Percentiles rank a stretch among this genome's conserved stretches.
Evolutionary conservation across 2,329 filamentous ascomycete species (phyloP).

Genomic region (Drechmeria coniospora): DNA sequence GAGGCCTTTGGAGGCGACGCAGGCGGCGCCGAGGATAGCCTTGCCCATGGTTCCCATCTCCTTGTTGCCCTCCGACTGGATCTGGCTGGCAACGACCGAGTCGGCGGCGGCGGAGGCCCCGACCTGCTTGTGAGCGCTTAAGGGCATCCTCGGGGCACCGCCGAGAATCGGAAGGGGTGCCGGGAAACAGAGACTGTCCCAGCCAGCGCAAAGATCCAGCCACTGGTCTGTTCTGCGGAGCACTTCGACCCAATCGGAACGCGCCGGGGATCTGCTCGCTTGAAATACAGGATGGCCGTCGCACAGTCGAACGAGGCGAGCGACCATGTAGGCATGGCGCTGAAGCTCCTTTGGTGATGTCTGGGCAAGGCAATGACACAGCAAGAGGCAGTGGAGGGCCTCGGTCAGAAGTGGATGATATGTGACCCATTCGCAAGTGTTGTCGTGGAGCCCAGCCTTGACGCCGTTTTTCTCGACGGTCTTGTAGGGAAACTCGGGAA

Average conservation of each 20-base stretch:
- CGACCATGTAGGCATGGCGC: slow-evolving; percentile 70
- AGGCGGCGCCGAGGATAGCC: background rate
- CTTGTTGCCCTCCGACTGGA: too few species aligned
- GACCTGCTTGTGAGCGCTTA: slow-evolving; percentile 8
- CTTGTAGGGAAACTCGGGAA: slow-evolving; percentile 50
- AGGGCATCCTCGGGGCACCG: too few species aligned
- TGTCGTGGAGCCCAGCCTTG: slow-evolving; percentile 8
- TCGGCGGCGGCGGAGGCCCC: slow-evolving; percentile 4
- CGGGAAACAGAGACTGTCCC: slow-evolving; percentile 57
- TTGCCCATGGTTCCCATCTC: too few species aligned
- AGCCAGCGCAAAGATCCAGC: slow-evolving; percentile 47
- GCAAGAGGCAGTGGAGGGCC: slow-evolving; percentile 60
- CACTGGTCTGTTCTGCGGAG: slow-evolving; percentile 52
- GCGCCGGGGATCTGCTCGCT: slow-evolving; percentile 51
- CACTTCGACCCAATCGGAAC: slow-evolving; percentile 69
- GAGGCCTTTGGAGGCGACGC: too few species aligned
- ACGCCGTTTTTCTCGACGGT: slow-evolving; percentile 13
- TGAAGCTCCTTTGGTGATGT: slow-evolving; percentile 64
- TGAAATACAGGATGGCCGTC: slow-evolving; percentile 75
- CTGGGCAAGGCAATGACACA: slow-evolving; percentile 66
- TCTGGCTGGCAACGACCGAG: background rate
- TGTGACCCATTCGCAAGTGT: slow-evolving; percentile 30
- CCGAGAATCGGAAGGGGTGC: slow-evolving; percentile 39
- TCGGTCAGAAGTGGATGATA: slow-evolving; percentile 72
- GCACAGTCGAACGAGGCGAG: slow-evolving; percentile 54